Conservation (phyloP, 306 rosid species). For the Sicyos baderoa region DNA sequence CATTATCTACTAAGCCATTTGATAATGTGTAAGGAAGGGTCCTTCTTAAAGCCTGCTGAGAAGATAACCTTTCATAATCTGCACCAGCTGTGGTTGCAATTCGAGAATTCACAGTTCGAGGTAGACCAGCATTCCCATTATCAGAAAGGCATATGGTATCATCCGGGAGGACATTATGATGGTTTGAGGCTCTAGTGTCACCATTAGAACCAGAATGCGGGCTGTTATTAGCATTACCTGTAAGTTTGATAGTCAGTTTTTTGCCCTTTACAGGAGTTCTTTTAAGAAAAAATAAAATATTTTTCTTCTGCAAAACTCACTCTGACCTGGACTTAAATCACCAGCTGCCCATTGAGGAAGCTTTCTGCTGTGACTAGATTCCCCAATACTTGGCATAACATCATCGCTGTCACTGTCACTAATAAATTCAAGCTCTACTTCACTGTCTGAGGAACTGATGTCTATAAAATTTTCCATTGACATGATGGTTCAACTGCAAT, state of each 20-base stretch:
- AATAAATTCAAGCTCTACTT: slow-evolving; percentile 43
- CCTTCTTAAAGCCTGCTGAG: slow-evolving; percentile 61
- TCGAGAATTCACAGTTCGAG: slow-evolving; percentile 32
- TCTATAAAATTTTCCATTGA: slow-evolving; percentile 34
- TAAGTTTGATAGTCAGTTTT: slow-evolving; percentile 24
- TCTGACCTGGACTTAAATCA: slow-evolving; percentile 42
- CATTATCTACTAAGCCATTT: slow-evolving; percentile 34
- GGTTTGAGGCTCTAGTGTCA: slow-evolving; percentile 32
- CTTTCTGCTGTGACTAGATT: slow-evolving; percentile 31
- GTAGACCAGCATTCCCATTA: slow-evolving; percentile 40
- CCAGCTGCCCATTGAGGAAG: slow-evolving; percentile 54
- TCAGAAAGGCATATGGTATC: slow-evolving; percentile 27
- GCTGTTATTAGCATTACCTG: slow-evolving; percentile 42
- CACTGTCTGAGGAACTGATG: slow-evolving; percentile 86
- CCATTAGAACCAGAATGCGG: slow-evolving; percentile 33
- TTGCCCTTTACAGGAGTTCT: not conserved
- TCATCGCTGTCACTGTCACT: slow-evolving; percentile 15
- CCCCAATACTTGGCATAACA: slow-evolving; percentile 6
- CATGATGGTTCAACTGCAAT: slow-evolving; percentile 33
- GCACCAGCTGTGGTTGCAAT: slow-evolving; percentile 33
- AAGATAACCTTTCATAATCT: slow-evolving; percentile 46
- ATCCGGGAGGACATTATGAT: slow-evolving; percentile 21
- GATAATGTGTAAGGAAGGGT: slow-evolving; percentile 44
- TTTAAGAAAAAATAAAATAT: not conserved
- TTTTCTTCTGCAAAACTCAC: slow-evolving; percentile 9